Percentiles rank a stretch among this genome's conserved stretches.
Evolutionary conservation across 305 asterid genomes (phyloP).

Genomic region (Fraxinus albicans): DNA sequence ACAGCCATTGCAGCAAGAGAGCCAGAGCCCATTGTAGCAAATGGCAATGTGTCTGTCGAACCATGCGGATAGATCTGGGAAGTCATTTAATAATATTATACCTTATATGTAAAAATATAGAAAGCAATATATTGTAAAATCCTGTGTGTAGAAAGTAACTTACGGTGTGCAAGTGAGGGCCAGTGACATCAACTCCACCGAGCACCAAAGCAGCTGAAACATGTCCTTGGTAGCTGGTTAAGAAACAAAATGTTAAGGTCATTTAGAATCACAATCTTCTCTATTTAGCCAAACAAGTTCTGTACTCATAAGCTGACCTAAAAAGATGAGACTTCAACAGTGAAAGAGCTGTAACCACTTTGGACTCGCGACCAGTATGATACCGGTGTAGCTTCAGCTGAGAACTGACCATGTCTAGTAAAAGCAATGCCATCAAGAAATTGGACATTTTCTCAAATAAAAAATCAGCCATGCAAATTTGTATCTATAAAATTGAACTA

Average conservation of each 20-base stretch:
- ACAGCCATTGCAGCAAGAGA: slow-evolving; percentile 96
- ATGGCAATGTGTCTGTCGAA: slow-evolving; percentile 94
- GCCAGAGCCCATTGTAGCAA: slow-evolving; percentile 99
- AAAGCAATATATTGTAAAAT: neutral
- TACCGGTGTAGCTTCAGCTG: slow-evolving; percentile 83
- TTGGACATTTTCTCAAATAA: neutral
- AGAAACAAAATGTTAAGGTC: slow-evolving; percentile 20
- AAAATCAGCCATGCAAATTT: neutral
- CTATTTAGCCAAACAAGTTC: neutral
- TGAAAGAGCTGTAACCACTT: slow-evolving; percentile 90
- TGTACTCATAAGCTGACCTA: slow-evolving; percentile 41
- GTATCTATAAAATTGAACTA: neutral
- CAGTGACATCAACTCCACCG: slow-evolving; percentile 91
- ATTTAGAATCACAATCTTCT: slow-evolving; percentile 18
- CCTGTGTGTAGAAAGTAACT: slow-evolving; percentile 29
- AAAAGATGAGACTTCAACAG: slow-evolving; percentile 86
- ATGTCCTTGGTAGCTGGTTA: slow-evolving; percentile 74
- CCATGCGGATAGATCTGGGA: slow-evolving; percentile 93
- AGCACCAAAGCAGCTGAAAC: slow-evolving; percentile 94
- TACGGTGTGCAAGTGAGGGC: slow-evolving; percentile 95
- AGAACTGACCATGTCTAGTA: slow-evolving; percentile 91
- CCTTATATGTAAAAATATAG: neutral
- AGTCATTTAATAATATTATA: slow-evolving; percentile 24
- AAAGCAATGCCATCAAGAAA: slow-evolving; percentile 19
- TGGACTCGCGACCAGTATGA: slow-evolving; percentile 91